Evolutionary conservation across 371 early-diverging fungal genomes (phyloP).

Genomic region (Apophysomyces variabilis): DNA sequence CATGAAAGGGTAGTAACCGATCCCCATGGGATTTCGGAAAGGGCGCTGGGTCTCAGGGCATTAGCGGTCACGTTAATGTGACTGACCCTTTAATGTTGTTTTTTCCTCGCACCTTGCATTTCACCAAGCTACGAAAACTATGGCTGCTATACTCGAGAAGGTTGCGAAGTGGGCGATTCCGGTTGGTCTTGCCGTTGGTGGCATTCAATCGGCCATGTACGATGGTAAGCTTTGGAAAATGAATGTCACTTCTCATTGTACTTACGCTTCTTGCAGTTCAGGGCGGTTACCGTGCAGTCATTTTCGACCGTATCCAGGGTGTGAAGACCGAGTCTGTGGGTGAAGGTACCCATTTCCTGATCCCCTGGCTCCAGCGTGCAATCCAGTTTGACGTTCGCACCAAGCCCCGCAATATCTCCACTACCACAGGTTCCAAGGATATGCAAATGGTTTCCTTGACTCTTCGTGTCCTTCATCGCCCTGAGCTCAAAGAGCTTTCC

Average conservation of each 20-base stretch:
- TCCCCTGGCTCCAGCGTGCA: conserved; percentile 91
- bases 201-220: conserved; percentile 86
- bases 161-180: conserved; percentile 71
- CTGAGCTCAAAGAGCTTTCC: conserved; percentile 78
- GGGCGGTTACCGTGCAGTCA: conserved; percentile 96
- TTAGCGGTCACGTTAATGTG: too few relatives aligned
- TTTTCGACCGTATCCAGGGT: conserved; percentile 96
- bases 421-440: conserved; percentile 88
- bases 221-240: conserved; percentile 73
- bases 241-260: conserved; percentile 3
- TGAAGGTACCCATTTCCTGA: conserved; percentile 97
- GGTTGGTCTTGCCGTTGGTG: conserved; percentile 68
- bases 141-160: conserved; percentile 57
- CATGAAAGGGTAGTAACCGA: too few relatives aligned
- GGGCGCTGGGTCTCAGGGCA: too few relatives aligned
- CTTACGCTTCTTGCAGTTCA: conserved; percentile 65
- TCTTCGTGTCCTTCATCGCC: conserved; percentile 93
- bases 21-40: too few relatives aligned
- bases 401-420: conserved; percentile 95
- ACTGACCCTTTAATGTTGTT: background rate
- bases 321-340: conserved; percentile 78
- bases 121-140: conserved; percentile 31
- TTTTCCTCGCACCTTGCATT: background rate
- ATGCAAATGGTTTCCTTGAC: conserved; percentile 95
- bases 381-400: conserved; percentile 90